These are phyloP conservation scores for Penicillium sp. DNA, from an alignment of 2,329 filamentous ascomycete genomes.

Conservation along the genomic window DNA sequence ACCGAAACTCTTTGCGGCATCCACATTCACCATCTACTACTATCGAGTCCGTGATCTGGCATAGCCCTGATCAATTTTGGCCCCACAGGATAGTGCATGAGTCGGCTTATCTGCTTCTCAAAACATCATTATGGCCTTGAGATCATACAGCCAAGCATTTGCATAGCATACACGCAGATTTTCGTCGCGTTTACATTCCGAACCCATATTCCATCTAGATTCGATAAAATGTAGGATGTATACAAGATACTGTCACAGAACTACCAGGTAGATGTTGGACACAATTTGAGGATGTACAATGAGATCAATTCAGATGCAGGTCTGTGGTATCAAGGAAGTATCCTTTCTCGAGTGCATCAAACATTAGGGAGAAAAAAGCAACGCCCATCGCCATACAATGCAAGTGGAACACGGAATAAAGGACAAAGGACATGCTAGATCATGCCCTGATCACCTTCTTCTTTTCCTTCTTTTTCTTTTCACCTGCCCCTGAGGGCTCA, in stretches of 20 bases:
- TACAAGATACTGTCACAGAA: neutral
- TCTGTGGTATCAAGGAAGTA: constrained; percentile 10
- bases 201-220: neutral
- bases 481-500: constrained; percentile 29
- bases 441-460: constrained; percentile 48
- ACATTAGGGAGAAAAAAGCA: constrained; percentile 18
- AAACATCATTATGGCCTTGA: neutral
- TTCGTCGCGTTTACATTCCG: too few relatives aligned
- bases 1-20: too few relatives aligned
- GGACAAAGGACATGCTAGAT: constrained; percentile 15
- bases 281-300: constrained; percentile 6
- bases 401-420: constrained; percentile 30
- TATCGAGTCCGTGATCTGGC: neutral
- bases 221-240: neutral
- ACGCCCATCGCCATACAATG: constrained; percentile 44
- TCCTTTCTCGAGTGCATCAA: constrained; percentile 11
- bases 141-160: neutral
- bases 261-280: neutral
- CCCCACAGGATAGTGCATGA: neutral
- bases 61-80: neutral
- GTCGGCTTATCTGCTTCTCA: neutral
- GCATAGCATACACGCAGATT: neutral
- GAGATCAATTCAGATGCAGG: constrained; percentile 4
- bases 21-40: too few relatives aligned
- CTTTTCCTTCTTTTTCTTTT: constrained; percentile 52